Conservation (phyloP, 2,329 filamentous ascomycete genomes). For the Clarireedia paspali region DNA sequence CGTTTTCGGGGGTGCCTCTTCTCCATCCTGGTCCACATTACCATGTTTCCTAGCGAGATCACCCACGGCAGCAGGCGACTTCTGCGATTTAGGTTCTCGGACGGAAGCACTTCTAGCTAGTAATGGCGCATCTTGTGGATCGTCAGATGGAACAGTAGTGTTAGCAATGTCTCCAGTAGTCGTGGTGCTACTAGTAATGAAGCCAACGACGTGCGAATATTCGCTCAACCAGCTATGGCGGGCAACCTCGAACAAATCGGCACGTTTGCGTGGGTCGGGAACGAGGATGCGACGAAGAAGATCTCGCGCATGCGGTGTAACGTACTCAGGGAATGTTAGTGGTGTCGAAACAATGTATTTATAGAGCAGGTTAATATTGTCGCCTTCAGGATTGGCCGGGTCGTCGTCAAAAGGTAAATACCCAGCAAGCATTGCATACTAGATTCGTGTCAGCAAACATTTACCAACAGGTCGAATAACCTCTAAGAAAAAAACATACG, state of each 20-base stretch:
- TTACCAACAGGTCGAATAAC: not conserved
- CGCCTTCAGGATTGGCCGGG: slow-evolving; percentile 93
- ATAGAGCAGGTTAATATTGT: slow-evolving; percentile 98
- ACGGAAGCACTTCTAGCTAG: slow-evolving; percentile 88
- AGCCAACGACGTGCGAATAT: slow-evolving; percentile 91
- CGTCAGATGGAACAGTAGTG: slow-evolving; percentile 56
- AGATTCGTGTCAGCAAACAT: slow-evolving; percentile 20
- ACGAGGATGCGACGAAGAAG: slow-evolving; percentile 88
- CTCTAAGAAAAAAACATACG: slow-evolving; percentile 47
- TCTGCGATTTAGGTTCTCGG: slow-evolving; percentile 70
- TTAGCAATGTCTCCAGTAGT: slow-evolving; percentile 79
- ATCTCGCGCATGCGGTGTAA: slow-evolving; percentile 92
- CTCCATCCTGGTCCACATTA: slow-evolving; percentile 61
- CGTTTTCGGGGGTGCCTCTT: slow-evolving; percentile 55
- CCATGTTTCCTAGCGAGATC: slow-evolving; percentile 68
- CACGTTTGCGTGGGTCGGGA: slow-evolving; percentile 87
- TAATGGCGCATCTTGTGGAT: slow-evolving; percentile 47
- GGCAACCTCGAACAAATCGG: slow-evolving; percentile 94
- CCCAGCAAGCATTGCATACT: slow-evolving; percentile 98
- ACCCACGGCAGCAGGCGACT: slow-evolving; percentile 44
- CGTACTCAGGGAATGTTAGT: slow-evolving; percentile 96
- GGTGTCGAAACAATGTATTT: slow-evolving; percentile 98
- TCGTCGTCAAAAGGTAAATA: slow-evolving; percentile 98
- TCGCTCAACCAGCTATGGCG: slow-evolving; percentile 97
- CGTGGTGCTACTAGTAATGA: slow-evolving; percentile 94